Evolutionary conservation across 768 basidiomycete genomes (phyloP), one percentile per base, ranked within the genome.

Genomic region (Suillus spraguei): DNA sequence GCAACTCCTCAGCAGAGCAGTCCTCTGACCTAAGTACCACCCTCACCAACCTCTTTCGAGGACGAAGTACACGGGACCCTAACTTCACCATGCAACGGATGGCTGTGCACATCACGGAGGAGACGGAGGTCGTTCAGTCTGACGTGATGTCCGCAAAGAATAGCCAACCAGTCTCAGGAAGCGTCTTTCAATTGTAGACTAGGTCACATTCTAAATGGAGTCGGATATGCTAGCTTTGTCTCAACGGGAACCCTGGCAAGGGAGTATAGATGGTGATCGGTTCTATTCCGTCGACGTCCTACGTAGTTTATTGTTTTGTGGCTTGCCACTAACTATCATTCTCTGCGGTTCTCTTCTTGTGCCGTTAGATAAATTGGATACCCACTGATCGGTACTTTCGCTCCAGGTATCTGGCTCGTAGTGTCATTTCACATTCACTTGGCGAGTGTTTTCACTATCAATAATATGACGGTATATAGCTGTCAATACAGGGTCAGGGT

Each of bases 81-180:
- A 6, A 28, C 20, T 61, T 61, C 39, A 10, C 5, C 32, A 62
- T 60, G 35, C 35, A 62, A 32, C 59, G 36, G 9, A 20, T 62
- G 35, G 59, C 54, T 33, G 61, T 62, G 5, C 59, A 62, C 22
- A 62, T 62, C 38, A 62, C 59, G 0, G 35, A 61, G 38, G 53
- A 61, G 36, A 61, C 47, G n/a, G 35, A 62, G 59, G 8, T 62
- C 17, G 9, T 17, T 41, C 38, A 28, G 22, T 56, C 55, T 58
- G 38, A 58, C 8, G 32, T 33, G 50, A 60, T 22, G 20, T 11
- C 11, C 28, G 20, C 24, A 39, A 39, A 56, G 16, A 24, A 20
- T 9, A 39, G 17, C 11, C 38, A 58, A 58, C 55, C 24, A 3
- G 16, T 24, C 24, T 28, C 38, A 3, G 55, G 55, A 16, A 5